Conservation (phyloP, 2,329 filamentous ascomycete genomes). For the Calonectria pauciramosa region DNA sequence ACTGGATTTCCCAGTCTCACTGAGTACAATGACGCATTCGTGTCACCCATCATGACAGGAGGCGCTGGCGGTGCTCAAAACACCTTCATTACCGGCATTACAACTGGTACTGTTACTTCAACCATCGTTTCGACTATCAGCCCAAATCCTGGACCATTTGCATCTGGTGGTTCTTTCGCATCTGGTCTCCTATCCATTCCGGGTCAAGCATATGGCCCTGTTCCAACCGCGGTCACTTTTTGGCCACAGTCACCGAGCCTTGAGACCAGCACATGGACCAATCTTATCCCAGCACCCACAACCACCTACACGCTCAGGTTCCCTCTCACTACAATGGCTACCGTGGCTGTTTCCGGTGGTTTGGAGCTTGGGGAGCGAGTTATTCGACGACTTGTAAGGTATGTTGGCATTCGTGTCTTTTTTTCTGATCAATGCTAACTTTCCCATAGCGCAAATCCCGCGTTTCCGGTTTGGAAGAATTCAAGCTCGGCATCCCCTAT, state of each 20-base stretch:
- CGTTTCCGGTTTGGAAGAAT: slow-evolving; percentile 47
- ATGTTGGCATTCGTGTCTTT: slow-evolving; percentile 14
- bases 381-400: slow-evolving; percentile 49
- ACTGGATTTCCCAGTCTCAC: slow-evolving; percentile 41
- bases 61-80: slow-evolving; percentile 33
- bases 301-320: slow-evolving; percentile 58
- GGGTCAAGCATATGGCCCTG: slow-evolving; percentile 42
- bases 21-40: slow-evolving; percentile 42
- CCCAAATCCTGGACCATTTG: slow-evolving; percentile 36
- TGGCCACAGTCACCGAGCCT: slow-evolving; percentile 44
- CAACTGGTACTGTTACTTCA: slow-evolving; percentile 41
- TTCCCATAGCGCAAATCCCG: slow-evolving; percentile 33
- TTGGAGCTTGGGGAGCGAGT: slow-evolving; percentile 37
- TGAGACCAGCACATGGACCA: slow-evolving; percentile 56
- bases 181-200: slow-evolving; percentile 24
- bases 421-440: slow-evolving; percentile 23
- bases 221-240: slow-evolving; percentile 40
- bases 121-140: slow-evolving; percentile 44
- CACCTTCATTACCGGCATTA: slow-evolving; percentile 34
- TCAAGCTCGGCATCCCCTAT: slow-evolving; percentile 42
- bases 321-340: slow-evolving; percentile 54
- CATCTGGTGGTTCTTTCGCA: slow-evolving; percentile 34
- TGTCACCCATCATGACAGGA: slow-evolving; percentile 37
- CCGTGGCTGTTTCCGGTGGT: slow-evolving; percentile 44
- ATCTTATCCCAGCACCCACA: slow-evolving; percentile 54